A percentile compares a stretch with the other conserved stretches of the same genome.
Evolutionary conservation across 1,284 basidiomycete genomes (phyloP).

Genomic region (Ustilago lituana): DNA sequence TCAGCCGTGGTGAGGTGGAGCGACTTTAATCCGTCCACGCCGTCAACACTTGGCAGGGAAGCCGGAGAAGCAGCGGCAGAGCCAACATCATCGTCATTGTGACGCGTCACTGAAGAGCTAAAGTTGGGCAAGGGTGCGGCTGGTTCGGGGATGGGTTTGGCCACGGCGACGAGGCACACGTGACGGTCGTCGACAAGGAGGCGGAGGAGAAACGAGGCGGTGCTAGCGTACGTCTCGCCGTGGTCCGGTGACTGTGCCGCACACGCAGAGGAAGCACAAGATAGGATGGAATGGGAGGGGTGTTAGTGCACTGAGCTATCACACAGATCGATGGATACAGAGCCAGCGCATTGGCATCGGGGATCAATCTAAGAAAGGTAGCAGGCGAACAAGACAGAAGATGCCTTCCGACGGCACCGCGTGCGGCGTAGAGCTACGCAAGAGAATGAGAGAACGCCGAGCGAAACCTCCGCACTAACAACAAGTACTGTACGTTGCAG

Average conservation of each 20-base stretch:
- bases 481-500: too few species aligned
- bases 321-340: too few species aligned
- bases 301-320: too few species aligned
- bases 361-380: too few species aligned
- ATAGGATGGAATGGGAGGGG: background rate
- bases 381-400: too few species aligned
- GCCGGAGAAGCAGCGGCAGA: constrained; percentile 8
- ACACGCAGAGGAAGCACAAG: background rate
- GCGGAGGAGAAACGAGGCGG: constrained; percentile 57
- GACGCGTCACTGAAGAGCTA: background rate
- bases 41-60: too few species aligned
- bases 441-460: too few species aligned
- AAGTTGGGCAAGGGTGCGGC: constrained; percentile 26
- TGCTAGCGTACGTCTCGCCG: constrained; percentile 56
- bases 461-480: too few species aligned
- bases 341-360: too few species aligned
- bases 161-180: constrained; percentile 61
- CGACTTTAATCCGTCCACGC: too few species aligned
- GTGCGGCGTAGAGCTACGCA: too few species aligned
- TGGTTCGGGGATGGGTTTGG: constrained; percentile 55
- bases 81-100: background rate
- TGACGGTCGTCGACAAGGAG: constrained; percentile 62
- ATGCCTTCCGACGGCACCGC: too few species aligned
- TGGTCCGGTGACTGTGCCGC: constrained; percentile 42
- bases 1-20: constrained; percentile 12